Conservation (phyloP, 169 alveolate species). For the Plasmodium cynomolgi region DNA sequence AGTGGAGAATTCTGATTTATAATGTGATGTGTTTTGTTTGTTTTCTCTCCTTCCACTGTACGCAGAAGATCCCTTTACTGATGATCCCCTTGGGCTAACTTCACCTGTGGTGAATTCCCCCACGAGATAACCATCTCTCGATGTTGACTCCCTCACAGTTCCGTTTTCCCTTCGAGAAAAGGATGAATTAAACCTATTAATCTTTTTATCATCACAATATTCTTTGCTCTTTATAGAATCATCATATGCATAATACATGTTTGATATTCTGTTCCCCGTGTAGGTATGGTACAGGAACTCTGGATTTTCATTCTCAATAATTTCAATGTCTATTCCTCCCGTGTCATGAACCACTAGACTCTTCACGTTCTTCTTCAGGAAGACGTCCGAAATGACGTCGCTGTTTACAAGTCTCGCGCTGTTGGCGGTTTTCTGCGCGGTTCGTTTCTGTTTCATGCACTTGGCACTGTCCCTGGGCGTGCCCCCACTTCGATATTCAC, state of each 20-base stretch:
- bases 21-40: not conserved
- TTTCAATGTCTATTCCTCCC: constrained; percentile 68
- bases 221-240: constrained; percentile 26
- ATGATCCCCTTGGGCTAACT: not conserved
- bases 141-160: not conserved
- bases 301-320: constrained; percentile 69
- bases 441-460: not conserved
- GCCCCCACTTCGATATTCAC: not conserved
- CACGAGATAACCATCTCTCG: not conserved
- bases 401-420: constrained; percentile 32
- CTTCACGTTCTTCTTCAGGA: constrained; percentile 50
- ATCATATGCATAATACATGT: constrained; percentile 66
- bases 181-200: constrained; percentile 19
- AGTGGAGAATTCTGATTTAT: not conserved
- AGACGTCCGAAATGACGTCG: constrained; percentile 58
- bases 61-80: not conserved
- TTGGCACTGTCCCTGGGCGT: not conserved
- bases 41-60: not conserved
- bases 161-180: constrained; percentile 3
- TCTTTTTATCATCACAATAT: constrained; percentile 20
- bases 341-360: constrained; percentile 61
- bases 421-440: not conserved
- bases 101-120: not conserved
- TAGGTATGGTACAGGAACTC: constrained; percentile 64
- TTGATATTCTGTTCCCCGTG: constrained; percentile 67